A percentile compares a stretch with the other conserved stretches of the same genome.
Conservation (phyloP, 2,329 filamentous ascomycete genomes). For the Phyllosticta paracitricarpa region DNA sequence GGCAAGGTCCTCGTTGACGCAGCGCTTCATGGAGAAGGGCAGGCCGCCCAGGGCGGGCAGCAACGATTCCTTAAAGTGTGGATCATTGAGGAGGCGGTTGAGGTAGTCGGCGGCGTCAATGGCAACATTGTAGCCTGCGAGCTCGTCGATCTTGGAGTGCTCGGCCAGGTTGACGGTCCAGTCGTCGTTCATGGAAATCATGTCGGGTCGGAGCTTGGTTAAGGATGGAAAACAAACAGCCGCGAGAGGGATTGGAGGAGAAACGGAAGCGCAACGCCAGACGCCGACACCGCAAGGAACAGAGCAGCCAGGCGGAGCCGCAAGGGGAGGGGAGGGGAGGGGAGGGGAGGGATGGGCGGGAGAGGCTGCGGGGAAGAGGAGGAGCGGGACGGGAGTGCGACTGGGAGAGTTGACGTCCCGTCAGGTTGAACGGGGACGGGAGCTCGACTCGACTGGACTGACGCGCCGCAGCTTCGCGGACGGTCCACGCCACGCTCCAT, state of each 20-base stretch:
- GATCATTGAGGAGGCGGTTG: conserved; percentile 58
- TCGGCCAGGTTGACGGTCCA: conserved; percentile 46
- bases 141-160: conserved; percentile 54
- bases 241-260: conserved; percentile 11
- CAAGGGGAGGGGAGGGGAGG: not conserved
- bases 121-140: conserved; percentile 66
- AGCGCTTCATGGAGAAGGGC: conserved; percentile 64
- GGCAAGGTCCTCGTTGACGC: conserved; percentile 68
- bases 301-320: not conserved
- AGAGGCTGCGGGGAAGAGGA: not conserved
- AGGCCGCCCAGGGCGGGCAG: conserved; percentile 82
- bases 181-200: conserved; percentile 43
- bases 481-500: not conserved
- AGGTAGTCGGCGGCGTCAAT: conserved; percentile 90
- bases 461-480: not conserved
- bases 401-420: not conserved
- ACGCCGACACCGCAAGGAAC: not conserved
- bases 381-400: not conserved
- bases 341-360: not conserved
- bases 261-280: conserved; percentile 6
- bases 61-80: conserved; percentile 69
- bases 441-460: not conserved
- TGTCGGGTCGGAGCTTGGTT: conserved; percentile 15
- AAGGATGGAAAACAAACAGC: not conserved
- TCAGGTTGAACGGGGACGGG: not conserved